Evolutionary conservation across 164 flowering plant genomes (phyloP).

Genomic region (Litsea cubeba): DNA sequence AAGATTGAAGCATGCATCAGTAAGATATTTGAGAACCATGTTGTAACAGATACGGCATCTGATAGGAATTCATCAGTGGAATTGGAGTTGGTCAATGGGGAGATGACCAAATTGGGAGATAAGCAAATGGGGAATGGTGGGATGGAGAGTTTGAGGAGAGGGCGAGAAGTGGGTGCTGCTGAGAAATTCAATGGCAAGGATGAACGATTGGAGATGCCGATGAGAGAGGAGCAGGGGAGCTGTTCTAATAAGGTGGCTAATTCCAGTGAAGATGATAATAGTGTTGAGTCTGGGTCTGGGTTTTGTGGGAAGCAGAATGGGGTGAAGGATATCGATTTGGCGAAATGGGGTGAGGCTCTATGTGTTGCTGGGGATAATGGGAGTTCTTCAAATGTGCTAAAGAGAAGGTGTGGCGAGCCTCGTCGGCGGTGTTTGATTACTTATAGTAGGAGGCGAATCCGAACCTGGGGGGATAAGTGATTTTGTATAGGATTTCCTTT

Average conservation of each 20-base stretch:
- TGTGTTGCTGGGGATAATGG: slow-evolving; percentile 9
- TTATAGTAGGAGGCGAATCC: slow-evolving; percentile 15
- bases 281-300: slow-evolving; percentile 19
- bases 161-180: background rate
- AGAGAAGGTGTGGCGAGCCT: slow-evolving; percentile 1
- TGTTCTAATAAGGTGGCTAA: slow-evolving; percentile 26
- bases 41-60: background rate
- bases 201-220: slow-evolving; percentile 5
- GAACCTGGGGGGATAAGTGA: background rate
- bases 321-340: slow-evolving; percentile 4
- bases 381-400: background rate
- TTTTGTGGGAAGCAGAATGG: slow-evolving; percentile 10
- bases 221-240: slow-evolving; percentile 34
- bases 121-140: slow-evolving; percentile 1
- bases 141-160: background rate
- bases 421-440: slow-evolving; percentile 30
- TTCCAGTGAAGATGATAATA: slow-evolving; percentile 22
- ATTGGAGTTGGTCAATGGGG: background rate
- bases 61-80: slow-evolving; percentile 10
- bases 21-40: slow-evolving; percentile 10
- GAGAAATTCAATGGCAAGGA: slow-evolving; percentile 7
- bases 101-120: background rate
- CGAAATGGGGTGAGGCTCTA: background rate
- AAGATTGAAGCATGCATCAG: slow-evolving; percentile 13
- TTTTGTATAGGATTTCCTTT: slow-evolving; percentile 11